A percentile compares a stretch with the other conserved stretches of the same genome.
Evolutionary conservation across 2,329 filamentous ascomycete genomes (phyloP).

Genomic region (Colletotrichum tabaci): DNA sequence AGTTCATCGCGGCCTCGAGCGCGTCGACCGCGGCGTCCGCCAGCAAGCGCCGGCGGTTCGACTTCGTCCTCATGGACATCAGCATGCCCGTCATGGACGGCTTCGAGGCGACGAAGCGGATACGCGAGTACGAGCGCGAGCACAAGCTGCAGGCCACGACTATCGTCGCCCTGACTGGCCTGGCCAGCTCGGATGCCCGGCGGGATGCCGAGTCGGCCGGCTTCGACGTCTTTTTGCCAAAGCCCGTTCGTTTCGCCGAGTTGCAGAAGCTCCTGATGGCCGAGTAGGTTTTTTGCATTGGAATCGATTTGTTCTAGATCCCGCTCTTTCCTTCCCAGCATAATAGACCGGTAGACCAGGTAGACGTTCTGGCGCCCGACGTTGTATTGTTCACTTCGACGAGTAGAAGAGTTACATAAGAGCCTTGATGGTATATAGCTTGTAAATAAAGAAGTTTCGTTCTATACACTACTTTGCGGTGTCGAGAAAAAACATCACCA

Average conservation of each 20-base stretch:
- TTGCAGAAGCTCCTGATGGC: slow-evolving; percentile 54
- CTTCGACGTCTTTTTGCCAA: slow-evolving; percentile 66
- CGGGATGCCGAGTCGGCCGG: slow-evolving; percentile 64
- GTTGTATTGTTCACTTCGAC: not conserved
- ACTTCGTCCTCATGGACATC: slow-evolving; percentile 63
- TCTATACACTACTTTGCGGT: not conserved
- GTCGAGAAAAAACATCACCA: too few relatives aligned
- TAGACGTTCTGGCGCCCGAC: not conserved
- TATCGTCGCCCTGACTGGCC: slow-evolving; percentile 66
- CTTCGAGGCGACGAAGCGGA: slow-evolving; percentile 62
- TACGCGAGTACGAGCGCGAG: slow-evolving; percentile 63
- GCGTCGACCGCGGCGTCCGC: not conserved
- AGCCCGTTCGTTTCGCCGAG: slow-evolving; percentile 62
- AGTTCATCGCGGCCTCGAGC: slow-evolving; percentile 53
- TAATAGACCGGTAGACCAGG: not conserved
- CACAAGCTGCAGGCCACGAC: slow-evolving; percentile 57
- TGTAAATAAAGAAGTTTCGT: not conserved
- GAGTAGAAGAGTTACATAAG: not conserved
- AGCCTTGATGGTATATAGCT: slow-evolving; percentile 2
- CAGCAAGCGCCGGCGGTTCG: slow-evolving; percentile 46
- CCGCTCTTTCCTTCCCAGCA: not conserved
- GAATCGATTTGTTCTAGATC: not conserved
- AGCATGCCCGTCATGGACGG: slow-evolving; percentile 71
- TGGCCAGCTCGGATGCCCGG: slow-evolving; percentile 64
- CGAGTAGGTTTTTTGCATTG: not conserved